Percentiles rank a stretch among this genome's conserved stretches.
phyloP scores from a whole-genome alignment of 352 stramenopile species.

The Phytophthora palmivora region DNA sequence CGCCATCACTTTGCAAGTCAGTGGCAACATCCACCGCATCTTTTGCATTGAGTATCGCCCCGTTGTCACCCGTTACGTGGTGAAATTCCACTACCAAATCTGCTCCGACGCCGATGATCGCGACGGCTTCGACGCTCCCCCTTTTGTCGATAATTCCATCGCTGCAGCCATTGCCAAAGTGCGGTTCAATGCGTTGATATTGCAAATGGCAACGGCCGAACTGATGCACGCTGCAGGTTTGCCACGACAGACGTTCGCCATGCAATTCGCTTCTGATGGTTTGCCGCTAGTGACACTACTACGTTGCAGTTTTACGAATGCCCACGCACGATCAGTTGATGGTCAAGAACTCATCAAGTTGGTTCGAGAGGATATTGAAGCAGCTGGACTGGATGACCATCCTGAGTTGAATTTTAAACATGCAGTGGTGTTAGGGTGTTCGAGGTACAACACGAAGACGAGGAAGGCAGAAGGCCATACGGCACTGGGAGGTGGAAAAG shows the following conservation, averaged over 20 bases:
- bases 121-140: conserved; percentile 67
- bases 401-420: conserved; percentile 59
- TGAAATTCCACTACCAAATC: conserved; percentile 80
- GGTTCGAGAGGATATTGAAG: conserved; percentile 61
- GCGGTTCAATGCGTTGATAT: conserved; percentile 61
- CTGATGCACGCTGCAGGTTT: conserved; percentile 54
- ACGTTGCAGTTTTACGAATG: conserved; percentile 63
- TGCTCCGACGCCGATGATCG: conserved; percentile 39
- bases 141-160: conserved; percentile 61
- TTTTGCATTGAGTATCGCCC: conserved; percentile 51
- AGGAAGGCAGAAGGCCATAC: conserved; percentile 63
- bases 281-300: conserved; percentile 61
- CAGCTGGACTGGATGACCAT: conserved; percentile 39
- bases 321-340: conserved; percentile 47
- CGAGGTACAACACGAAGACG: conserved; percentile 59
- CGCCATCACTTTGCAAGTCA: conserved; percentile 35
- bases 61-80: conserved; percentile 39
- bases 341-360: conserved; percentile 68
- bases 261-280: conserved; percentile 63
- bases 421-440: conserved; percentile 75
- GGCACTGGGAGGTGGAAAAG: conserved; percentile 58
- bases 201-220: conserved; percentile 65
- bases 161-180: conserved; percentile 55
- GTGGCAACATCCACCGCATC: conserved; percentile 14
- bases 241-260: conserved; percentile 53